phyloP scores from a whole-genome alignment of 257 asterid genomes.

The Penstemon davidsonii region DNA sequence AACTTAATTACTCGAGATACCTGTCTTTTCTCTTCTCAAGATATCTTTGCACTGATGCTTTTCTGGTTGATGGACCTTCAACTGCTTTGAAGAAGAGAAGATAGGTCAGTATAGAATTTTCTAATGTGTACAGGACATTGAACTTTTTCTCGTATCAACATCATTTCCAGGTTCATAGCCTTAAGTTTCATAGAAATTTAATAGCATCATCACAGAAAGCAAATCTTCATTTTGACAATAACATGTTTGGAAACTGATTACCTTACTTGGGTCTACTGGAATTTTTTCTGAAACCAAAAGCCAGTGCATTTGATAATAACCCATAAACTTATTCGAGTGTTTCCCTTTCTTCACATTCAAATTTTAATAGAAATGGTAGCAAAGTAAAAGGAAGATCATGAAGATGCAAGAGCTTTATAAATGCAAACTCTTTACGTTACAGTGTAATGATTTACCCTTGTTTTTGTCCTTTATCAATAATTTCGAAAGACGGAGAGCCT shows the following conservation, averaged over 20 bases:
- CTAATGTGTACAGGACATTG: slow-evolving; percentile 11
- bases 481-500: neutral
- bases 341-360: neutral
- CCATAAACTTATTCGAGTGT: neutral
- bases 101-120: slow-evolving; percentile 22
- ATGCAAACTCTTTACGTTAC: neutral
- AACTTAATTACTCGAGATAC: slow-evolving; percentile 44
- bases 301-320: neutral
- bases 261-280: too few relatives aligned
- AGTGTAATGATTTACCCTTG: neutral
- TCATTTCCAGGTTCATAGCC: neutral
- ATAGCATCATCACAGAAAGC: neutral
- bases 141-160: neutral
- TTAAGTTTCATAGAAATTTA: neutral
- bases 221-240: neutral
- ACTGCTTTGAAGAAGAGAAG: slow-evolving; percentile 40
- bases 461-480: neutral
- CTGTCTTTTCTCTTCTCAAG: slow-evolving; percentile 98
- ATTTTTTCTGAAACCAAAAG: neutral
- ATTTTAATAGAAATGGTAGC: neutral
- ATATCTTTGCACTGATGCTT: slow-evolving; percentile 88
- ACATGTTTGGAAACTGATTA: neutral
- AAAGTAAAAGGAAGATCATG: neutral
- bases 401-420: neutral
- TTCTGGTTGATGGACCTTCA: slow-evolving; percentile 74